Percentiles rank a stretch among this genome's conserved stretches.
Conservation (phyloP, 257 asterid species). For the Marsdenia floribunda region DNA sequence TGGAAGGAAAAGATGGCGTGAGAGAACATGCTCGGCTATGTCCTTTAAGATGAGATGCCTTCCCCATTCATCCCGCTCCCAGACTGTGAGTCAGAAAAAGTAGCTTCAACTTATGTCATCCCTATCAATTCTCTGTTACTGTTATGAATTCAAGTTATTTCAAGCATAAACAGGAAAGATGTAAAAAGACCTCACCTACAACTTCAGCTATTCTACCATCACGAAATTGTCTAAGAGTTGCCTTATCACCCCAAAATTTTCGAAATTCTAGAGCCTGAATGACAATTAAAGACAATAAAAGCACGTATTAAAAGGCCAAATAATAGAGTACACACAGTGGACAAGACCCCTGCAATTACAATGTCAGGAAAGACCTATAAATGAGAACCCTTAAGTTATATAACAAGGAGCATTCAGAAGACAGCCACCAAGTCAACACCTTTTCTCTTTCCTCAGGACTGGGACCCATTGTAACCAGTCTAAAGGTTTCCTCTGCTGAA, state of each 20-base stretch:
- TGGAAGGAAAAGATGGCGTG: slow-evolving; percentile 76
- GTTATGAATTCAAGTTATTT: slow-evolving; percentile 7
- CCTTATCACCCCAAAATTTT: slow-evolving; percentile 94
- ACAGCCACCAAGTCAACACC: slow-evolving; percentile 36
- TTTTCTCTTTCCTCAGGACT: slow-evolving; percentile 91
- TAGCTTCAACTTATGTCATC: not conserved
- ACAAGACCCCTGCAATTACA: not conserved
- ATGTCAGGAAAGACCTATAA: not conserved
- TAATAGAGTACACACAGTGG: not conserved
- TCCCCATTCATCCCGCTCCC: slow-evolving; percentile 81
- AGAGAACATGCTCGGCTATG: slow-evolving; percentile 63
- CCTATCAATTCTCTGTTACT: not conserved
- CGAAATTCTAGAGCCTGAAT: slow-evolving; percentile 83
- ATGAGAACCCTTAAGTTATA: not conserved
- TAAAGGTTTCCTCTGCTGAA: slow-evolving; percentile 74
- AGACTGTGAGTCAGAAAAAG: slow-evolving; percentile 41
- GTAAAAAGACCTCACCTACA: slow-evolving; percentile 56
- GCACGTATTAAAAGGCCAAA: slow-evolving; percentile 12
- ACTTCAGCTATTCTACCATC: slow-evolving; percentile 95
- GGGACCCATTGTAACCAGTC: slow-evolving; percentile 78
- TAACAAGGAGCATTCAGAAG: slow-evolving; percentile 9
- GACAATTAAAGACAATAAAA: slow-evolving; percentile 13
- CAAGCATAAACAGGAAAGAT: slow-evolving; percentile 19
- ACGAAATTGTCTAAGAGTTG: slow-evolving; percentile 80
- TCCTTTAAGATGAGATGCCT: slow-evolving; percentile 82